Evolutionary conservation across 345 rosid genomes (phyloP).

Genomic region (Anastatica hierochuntica): DNA sequence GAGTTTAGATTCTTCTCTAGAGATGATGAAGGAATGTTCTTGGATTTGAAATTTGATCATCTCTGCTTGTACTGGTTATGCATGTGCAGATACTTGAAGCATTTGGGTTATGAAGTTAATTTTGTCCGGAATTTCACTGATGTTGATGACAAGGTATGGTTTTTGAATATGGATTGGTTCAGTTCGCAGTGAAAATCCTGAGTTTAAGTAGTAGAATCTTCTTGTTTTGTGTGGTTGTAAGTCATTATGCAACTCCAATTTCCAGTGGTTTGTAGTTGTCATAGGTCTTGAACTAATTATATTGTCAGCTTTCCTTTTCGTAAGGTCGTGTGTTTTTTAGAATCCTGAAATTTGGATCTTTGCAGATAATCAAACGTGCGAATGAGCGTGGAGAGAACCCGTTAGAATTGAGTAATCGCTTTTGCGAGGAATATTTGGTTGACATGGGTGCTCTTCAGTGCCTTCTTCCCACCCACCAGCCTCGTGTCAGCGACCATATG

Average conservation of each 20-base stretch:
- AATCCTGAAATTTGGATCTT: not conserved
- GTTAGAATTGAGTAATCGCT: slow-evolving; percentile 44
- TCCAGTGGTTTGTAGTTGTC: not conserved
- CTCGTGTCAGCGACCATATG: slow-evolving; percentile 70
- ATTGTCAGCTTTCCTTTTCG: not conserved
- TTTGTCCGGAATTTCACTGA: slow-evolving; percentile 85
- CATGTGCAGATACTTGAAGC: slow-evolving; percentile 44
- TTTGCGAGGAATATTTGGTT: slow-evolving; percentile 60
- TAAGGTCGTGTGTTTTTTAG: not conserved
- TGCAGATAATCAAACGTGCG: slow-evolving; percentile 68
- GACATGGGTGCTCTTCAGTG: slow-evolving; percentile 77
- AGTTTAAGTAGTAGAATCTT: not conserved
- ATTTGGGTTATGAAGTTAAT: slow-evolving; percentile 64
- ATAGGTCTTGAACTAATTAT: not conserved
- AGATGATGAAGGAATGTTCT: not conserved
- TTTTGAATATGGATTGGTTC: not conserved
- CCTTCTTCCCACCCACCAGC: slow-evolving; percentile 72
- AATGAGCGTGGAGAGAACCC: slow-evolving; percentile 54
- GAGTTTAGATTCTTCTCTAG: not conserved
- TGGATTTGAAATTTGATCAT: not conserved
- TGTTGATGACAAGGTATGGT: slow-evolving; percentile 79
- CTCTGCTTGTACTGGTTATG: slow-evolving; percentile 12
- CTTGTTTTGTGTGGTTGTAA: not conserved
- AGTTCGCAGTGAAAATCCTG: not conserved
- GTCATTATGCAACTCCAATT: too few species aligned